Base-by-base conservation (phyloP, 2,329 filamentous ascomycete species). In the Nemania diffusa region DNA sequence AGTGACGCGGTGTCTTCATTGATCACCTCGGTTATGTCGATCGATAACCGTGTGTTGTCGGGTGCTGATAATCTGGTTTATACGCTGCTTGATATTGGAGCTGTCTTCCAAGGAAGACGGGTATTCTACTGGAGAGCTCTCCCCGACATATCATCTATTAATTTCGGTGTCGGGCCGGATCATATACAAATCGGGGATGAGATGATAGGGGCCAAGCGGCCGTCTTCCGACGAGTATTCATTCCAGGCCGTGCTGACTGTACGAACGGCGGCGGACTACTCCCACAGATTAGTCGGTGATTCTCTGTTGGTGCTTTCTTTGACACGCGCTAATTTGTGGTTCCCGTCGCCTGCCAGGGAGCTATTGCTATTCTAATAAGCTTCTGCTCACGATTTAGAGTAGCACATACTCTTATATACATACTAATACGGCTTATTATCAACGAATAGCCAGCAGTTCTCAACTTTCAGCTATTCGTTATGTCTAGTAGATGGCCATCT, bases 101-200 rank as follows among this genome's bases (percentile, higher is more conserved):
- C n/a, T 29, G 17, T 57, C 2, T 46, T 57, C 17, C 32, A 48
- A 48, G 56, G 56, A 34, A 57, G 56, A 8, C 17, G 24, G 17
- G 56, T 57, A 34, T 57, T 57, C 26, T 48, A 22, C 24, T 48
- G 56, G 56, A 22, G 17, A 34, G 40, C 32, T 24, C 40, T 4
- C 15, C 20, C 26, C 17, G 26, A 46, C 1, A 24, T 11, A 6
- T 51, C 22, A 13, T 5, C n/a, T 9, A n/a, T 27, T 22, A 17
- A n/a, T 24, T 32, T 57, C 26, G 56, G 56, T 7, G 17, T 57
- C 15, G 40, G 56, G 17, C 56, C 56, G 24, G 40, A 57, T 32
- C 26, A 48, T 32, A 48, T 48, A 57, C 56, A 48, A 48, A 46
- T 57, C 2, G 56, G 56, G 42, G 56, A 57, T 17, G 56, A 46